Evolutionary conservation across 163 green algal genomes (phyloP), one percentile per base, ranked within the genome.

Genomic region (Prototheca wickerhamii): DNA sequence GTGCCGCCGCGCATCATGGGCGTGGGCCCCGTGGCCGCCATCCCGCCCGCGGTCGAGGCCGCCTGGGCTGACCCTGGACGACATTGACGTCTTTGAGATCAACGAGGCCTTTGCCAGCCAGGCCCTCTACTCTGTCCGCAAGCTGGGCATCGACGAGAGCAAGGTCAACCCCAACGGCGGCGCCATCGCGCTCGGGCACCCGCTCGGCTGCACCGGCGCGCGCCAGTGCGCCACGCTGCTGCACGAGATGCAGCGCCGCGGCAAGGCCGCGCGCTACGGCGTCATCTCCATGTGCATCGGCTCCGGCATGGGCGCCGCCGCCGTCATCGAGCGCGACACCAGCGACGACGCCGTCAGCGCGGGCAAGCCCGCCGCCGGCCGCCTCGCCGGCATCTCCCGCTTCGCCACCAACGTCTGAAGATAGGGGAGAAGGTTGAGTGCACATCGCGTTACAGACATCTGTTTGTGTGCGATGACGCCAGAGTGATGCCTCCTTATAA

Each of bases 281-380:
- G 84, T 98, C 0, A 87, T 98, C 17, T 92, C 82, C 50, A 98
- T 98, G 92, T 99, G 93, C 84, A 98, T 99, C 61, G 93, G 93
- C 55, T 90, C 77, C 34, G 93, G 93, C 74, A 98, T 98, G 94
- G 93, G 93, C 43, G 93, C 91, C 1, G 93, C 93, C 7, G 92
- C 89, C 1, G 91, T 99, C 59, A 97, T 96, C 75, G 93, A 98
- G 86, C 51, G 51, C 51, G 51, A 58, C 26, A 20, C 6, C 28
- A 20, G n/a, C 8, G 51, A 58, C 26, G 51, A 58, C 26, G 26
- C 7, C 26, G 18, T 21, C n/a, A 7, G 26, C 8, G 12, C 26
- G n/a, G 51, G n/a, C n/a, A 10, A 10, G n/a, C 51, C 51, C 25
- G 51, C 51, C 7, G 20, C 51, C 51, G 28, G 8, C 8, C n/a